Evolutionary conservation across 495 filamentous ascomycete species (phyloP).

Genomic region (Aeminium ludgeri): DNA sequence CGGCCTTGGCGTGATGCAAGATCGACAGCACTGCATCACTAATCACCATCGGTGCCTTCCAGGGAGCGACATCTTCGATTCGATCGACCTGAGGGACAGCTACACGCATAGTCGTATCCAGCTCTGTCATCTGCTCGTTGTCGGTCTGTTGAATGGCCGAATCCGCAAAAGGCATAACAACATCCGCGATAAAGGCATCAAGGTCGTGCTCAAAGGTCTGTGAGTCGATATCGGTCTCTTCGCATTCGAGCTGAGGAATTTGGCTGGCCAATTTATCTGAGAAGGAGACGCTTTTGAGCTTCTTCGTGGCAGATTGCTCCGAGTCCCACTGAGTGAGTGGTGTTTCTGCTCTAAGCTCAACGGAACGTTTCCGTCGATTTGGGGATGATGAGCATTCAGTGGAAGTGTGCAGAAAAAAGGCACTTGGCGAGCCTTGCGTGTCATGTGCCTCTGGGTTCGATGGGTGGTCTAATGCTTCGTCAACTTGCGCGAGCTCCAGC

Average conservation of each 20-base stretch:
- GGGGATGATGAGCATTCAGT: background rate
- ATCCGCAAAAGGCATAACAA: conserved; percentile 31
- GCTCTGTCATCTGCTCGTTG: conserved; percentile 35
- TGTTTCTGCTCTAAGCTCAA: conserved; percentile 28
- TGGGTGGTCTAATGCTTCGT: background rate
- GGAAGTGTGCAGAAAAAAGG: background rate
- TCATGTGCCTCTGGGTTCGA: background rate
- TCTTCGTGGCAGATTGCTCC: conserved; percentile 17
- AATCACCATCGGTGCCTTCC: background rate
- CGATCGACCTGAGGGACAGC: conserved; percentile 5
- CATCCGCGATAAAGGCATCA: conserved; percentile 26
- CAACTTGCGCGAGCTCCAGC: background rate
- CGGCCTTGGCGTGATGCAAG: conserved; percentile 15
- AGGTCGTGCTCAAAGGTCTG: conserved; percentile 19
- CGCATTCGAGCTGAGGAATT: conserved; percentile 18
- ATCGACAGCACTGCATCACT: background rate
- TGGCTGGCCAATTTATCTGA: conserved; percentile 19
- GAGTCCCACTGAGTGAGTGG: conserved; percentile 24
- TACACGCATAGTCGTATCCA: conserved; percentile 41
- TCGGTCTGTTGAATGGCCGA: conserved; percentile 38
- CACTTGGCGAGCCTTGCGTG: background rate
- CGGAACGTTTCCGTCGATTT: conserved; percentile 15
- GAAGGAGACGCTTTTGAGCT: conserved; percentile 26
- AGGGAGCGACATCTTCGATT: background rate
- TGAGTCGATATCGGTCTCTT: conserved; percentile 14